Percentiles rank a stretch among this genome's conserved stretches.
phyloP scores from a whole-genome alignment of 768 basidiomycete species.

The Termitomyces sp. region DNA sequence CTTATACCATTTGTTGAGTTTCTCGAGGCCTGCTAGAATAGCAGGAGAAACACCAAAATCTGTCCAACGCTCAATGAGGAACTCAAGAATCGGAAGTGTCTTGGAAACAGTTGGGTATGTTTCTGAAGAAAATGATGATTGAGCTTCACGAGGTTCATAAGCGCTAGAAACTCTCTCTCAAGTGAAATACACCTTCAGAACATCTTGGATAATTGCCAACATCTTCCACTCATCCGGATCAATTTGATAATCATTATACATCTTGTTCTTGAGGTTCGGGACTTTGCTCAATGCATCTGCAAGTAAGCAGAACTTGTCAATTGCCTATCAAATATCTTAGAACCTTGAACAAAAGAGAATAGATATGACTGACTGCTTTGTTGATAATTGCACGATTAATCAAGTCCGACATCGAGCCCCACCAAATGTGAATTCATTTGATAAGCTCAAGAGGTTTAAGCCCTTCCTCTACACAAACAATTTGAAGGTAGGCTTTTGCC shows the following conservation, averaged over 20 bases:
- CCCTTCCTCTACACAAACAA: slow-evolving; percentile 14
- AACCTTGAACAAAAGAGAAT: not conserved
- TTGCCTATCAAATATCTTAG: slow-evolving; percentile 5
- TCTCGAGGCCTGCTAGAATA: slow-evolving; percentile 20
- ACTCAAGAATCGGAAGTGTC: slow-evolving; percentile 24
- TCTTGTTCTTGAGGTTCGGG: slow-evolving; percentile 23
- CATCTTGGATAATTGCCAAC: slow-evolving; percentile 20
- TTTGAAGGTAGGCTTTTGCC: slow-evolving; percentile 21
- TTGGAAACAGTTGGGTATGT: slow-evolving; percentile 21
- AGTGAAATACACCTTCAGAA: too few species aligned
- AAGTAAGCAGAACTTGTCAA: slow-evolving; percentile 17
- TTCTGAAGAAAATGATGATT: slow-evolving; percentile 18
- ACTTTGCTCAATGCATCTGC: slow-evolving; percentile 20
- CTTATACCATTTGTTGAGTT: slow-evolving; percentile 24
- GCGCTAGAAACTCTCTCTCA: too few species aligned
- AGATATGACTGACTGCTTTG: slow-evolving; percentile 4
- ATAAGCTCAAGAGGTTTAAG: slow-evolving; percentile 21
- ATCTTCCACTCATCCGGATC: slow-evolving; percentile 18
- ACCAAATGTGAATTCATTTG: slow-evolving; percentile 24
- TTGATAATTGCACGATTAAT: slow-evolving; percentile 12
- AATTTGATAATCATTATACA: slow-evolving; percentile 20
- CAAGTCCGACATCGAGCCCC: slow-evolving; percentile 25
- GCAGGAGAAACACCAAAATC: slow-evolving; percentile 16
- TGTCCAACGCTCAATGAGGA: slow-evolving; percentile 16
- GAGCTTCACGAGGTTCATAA: slow-evolving; percentile 22